Evolutionary conservation across 2,329 filamentous ascomycete species (phyloP), one percentile per base, ranked within the genome.

Genomic region (Colletotrichum sp.): DNA sequence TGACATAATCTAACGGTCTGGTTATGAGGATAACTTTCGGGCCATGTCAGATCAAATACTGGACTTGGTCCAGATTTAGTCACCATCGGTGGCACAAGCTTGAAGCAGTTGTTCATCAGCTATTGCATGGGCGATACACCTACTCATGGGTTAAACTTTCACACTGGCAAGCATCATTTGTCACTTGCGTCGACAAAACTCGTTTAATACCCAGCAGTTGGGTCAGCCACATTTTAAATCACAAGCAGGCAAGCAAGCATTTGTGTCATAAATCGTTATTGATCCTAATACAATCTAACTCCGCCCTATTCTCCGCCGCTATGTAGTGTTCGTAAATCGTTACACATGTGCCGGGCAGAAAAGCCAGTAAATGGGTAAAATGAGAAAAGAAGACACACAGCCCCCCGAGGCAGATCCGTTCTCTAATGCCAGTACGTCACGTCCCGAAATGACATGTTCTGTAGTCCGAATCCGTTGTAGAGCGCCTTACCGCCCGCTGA

Each of bases 311-410:
- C 71, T 75, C 74, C 71, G 71, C 74, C 71, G 71, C 74, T 67
- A 76, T 75, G 66, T 76, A 55, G 65, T 61, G 63, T 70, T 77
- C 76, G 60, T 77, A 59, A 77, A 72, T 77, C 76, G 69, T 76
- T 71, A 76, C 74, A 77, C 70, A 67, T 76, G 74, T 69, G 63
- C 48, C 70, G 48, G 74, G 43, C 74, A 74, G 59, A 69, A 60
- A 59, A 28, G 21, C 63, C 64, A 65, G 68, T 32, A 71, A 63
- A 28, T 67, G 71, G 30, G 61, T 61, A 55, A 55, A 43, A 59
- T 64, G 59, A 73, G 52, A 67, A 66, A 63, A 61, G 60, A 66
- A 76, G 52, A 74, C 71, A 36, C 63, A 72, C 66, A 61, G 48
- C 43, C 24, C 57, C 55, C 24, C 15, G 57, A 65, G 21, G 18